Conservation (phyloP, 768 basidiomycete species). For the Leccinum rimulosum region DNA sequence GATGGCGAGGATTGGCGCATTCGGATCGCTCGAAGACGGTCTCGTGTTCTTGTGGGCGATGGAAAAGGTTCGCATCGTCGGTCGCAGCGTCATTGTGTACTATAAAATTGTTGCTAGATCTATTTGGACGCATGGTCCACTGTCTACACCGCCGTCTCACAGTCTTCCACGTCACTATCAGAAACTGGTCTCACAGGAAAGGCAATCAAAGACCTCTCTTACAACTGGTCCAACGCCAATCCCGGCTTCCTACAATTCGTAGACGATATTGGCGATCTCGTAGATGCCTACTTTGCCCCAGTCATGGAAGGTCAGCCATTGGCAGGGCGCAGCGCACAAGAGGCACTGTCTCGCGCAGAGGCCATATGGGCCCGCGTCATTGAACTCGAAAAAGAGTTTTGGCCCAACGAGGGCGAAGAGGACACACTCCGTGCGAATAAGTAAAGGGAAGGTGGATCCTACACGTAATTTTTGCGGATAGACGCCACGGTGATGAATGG, state of each 20-base stretch:
- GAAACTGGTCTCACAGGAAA: constrained; percentile 12
- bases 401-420: constrained; percentile 48
- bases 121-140: constrained; percentile 69
- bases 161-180: background rate
- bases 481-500: background rate
- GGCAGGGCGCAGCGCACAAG: constrained; percentile 5
- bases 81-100: background rate
- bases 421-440: constrained; percentile 3
- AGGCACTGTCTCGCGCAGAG: constrained; percentile 38
- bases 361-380: constrained; percentile 55
- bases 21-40: constrained; percentile 54
- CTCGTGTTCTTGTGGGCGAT: constrained; percentile 77
- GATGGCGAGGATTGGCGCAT: constrained; percentile 52
- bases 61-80: constrained; percentile 52
- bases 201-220: constrained; percentile 48
- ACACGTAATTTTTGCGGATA: background rate
- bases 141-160: constrained; percentile 32
- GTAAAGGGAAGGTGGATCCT: background rate
- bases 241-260: constrained; percentile 55
- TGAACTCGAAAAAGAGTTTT: constrained; percentile 60
- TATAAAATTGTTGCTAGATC: constrained; percentile 38
- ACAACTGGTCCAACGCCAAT: constrained; percentile 54
- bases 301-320: constrained; percentile 33
- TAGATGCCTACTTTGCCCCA: constrained; percentile 39
- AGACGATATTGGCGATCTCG: constrained; percentile 43